Base-by-base conservation (phyloP, 2,329 filamentous ascomycete genomes). In the Lasiodiplodia gonubiensis region DNA sequence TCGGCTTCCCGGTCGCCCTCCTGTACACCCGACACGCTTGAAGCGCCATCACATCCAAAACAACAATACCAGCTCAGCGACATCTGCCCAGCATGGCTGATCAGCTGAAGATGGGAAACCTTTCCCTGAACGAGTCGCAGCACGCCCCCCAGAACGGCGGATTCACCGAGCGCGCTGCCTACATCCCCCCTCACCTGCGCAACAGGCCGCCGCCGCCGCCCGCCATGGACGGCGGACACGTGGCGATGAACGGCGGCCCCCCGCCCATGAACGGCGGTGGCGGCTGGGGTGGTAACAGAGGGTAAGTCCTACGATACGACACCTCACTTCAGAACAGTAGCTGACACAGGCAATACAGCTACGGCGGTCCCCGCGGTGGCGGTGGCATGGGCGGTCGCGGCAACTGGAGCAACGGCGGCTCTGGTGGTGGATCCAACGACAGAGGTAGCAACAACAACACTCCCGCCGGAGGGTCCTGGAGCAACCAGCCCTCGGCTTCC, bases 101-200 rank as follows among this genome's bases (percentile, higher is more conserved):
- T 76, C 90, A 94, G 85, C 86, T 95, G 75, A 92, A 93, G 85
- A 93, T 94, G 87, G 87, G 86, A 78, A 88, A 89, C 78, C 85
- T 94, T 76, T 90, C 83, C 81, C 84, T 94, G 71, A 88, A 87
- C 78, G 88, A 90, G 72, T 88, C 86, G 69, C 84, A 88, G 80
- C 87, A 89, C 77, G 87, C 86, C 72, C 78, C 81, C 64, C 72
- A 74, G 67, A 81, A 78, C 76, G 51, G 51, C 53, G 80, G 81
- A 74, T 82, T 84, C 71, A 74, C 76, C 69, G 85, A 82, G 73
- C 90, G 90, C 76, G 91, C 91, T 78, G 85, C 88, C 67, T 95
- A 95, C 85, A 93, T 95, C 72, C 92, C 92, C 72, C 92, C 92
- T 80, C 92, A 95, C 81, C 89, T 94, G 85, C 89, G 92, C 77